Evolutionary conservation across 805 yeast genomes (phyloP).

Genomic region (Myxozyma neglecta): DNA sequence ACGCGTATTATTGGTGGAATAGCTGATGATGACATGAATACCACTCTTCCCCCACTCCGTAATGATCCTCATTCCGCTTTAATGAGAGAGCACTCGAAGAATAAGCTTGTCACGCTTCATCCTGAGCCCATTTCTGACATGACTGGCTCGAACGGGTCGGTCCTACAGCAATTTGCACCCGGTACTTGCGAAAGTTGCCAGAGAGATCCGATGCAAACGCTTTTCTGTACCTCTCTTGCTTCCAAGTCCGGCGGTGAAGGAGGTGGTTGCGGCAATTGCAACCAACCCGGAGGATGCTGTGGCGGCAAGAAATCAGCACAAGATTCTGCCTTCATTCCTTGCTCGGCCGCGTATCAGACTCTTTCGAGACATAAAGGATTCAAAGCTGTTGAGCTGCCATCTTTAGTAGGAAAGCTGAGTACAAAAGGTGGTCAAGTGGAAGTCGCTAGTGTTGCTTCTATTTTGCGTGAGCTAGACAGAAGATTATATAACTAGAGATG

Average conservation of each 20-base stretch:
- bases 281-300: slow-evolving; percentile 36
- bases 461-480: slow-evolving; percentile 76
- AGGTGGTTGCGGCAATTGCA: slow-evolving; percentile 27
- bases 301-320: slow-evolving; percentile 28
- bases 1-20: slow-evolving; percentile 3
- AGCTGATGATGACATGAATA: slow-evolving; percentile 16
- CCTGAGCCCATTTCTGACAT: slow-evolving; percentile 52
- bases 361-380: slow-evolving; percentile 79
- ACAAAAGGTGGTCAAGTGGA: slow-evolving; percentile 89
- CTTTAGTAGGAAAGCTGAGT: slow-evolving; percentile 69
- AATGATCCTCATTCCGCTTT: slow-evolving; percentile 25
- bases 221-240: slow-evolving; percentile 85
- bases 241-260: slow-evolving; percentile 29
- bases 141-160: slow-evolving; percentile 7
- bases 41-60: slow-evolving; percentile 28
- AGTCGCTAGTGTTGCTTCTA: slow-evolving; percentile 85
- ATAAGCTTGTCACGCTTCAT: slow-evolving; percentile 58
- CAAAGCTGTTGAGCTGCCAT: slow-evolving; percentile 68
- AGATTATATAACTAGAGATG: slow-evolving; percentile 50
- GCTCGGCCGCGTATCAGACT: slow-evolving; percentile 87
- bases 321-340: slow-evolving; percentile 64
- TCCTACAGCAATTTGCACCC: slow-evolving; percentile 50
- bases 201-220: slow-evolving; percentile 79
- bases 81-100: slow-evolving; percentile 28
- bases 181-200: slow-evolving; percentile 85